These are phyloP conservation scores for Botrytis squamosa DNA, from an alignment of 2,329 filamentous ascomycete species.

Conservation along the genomic window DNA sequence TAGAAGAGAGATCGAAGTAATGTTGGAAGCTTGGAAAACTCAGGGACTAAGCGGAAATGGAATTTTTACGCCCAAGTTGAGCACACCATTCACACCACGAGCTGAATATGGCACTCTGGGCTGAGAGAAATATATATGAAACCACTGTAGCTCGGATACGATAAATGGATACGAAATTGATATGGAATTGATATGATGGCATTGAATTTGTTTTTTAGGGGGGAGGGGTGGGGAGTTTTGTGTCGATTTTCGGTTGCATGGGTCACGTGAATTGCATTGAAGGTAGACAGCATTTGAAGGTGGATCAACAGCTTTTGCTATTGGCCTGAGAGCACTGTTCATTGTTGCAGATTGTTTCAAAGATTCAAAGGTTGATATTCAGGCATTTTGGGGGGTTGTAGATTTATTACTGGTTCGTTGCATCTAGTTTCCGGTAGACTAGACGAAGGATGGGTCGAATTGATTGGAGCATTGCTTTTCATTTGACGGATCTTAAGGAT, in stretches of 20 bases:
- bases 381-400: background rate
- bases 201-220: background rate
- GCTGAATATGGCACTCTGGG: constrained; percentile 14
- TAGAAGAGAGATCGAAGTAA: constrained; percentile 55
- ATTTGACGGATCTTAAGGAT: background rate
- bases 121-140: background rate
- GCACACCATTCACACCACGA: constrained; percentile 2
- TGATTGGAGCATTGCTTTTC: background rate
- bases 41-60: constrained; percentile 28
- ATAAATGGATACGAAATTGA: background rate
- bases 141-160: background rate
- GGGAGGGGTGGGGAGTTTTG: background rate
- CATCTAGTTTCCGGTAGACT: constrained; percentile 1
- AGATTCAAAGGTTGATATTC: background rate
- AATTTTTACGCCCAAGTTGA: constrained; percentile 4
- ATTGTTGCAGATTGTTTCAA: background rate
- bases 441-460: background rate
- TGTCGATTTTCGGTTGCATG: background rate
- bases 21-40: constrained; percentile 56
- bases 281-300: background rate
- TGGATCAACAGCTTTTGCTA: background rate
- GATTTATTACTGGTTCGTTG: background rate
- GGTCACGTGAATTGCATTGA: background rate
- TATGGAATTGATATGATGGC: background rate
- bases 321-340: background rate